These are phyloP conservation scores for Trametes villosa DNA, from an alignment of 768 basidiomycete genomes.

Conservation along the genomic window DNA sequence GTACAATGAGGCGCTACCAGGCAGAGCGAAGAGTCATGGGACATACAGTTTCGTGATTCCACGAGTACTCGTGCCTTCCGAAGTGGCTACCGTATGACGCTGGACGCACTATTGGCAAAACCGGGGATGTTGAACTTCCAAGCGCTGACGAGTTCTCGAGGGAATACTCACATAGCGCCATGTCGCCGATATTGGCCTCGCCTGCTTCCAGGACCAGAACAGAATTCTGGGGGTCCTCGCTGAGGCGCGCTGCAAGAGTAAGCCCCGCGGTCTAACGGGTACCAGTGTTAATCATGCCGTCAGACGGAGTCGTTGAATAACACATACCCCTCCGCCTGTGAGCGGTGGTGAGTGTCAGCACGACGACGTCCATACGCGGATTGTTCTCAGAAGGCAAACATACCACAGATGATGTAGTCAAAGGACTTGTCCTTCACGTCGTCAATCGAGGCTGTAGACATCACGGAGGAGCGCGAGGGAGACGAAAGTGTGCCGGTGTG, in stretches of 20 bases:
- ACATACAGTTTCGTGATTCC: conserved; percentile 27
- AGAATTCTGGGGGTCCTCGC: conserved; percentile 39
- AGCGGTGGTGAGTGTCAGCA: neutral
- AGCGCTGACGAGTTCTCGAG: too few species aligned
- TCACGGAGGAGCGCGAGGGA: neutral
- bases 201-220: conserved; percentile 45
- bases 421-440: conserved; percentile 26
- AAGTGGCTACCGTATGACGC: conserved; percentile 25
- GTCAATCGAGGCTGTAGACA: conserved; percentile 13
- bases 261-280: conserved; percentile 39
- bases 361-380: neutral
- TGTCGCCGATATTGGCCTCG: conserved; percentile 21
- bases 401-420: conserved; percentile 27
- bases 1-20: neutral
- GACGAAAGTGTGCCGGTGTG: neutral
- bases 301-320: neutral
- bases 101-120: conserved; percentile 20
- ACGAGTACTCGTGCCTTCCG: conserved; percentile 24
- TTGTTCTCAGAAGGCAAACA: neutral
- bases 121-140: neutral
- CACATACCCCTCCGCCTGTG: conserved; percentile 27
- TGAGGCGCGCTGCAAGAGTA: conserved; percentile 44
- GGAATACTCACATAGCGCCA: conserved; percentile 17
- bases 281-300: neutral
- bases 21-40: neutral